These are phyloP conservation scores for Coemansia sp. DNA, from an alignment of 192 early-diverging fungal genomes.

Conservation along the genomic window DNA sequence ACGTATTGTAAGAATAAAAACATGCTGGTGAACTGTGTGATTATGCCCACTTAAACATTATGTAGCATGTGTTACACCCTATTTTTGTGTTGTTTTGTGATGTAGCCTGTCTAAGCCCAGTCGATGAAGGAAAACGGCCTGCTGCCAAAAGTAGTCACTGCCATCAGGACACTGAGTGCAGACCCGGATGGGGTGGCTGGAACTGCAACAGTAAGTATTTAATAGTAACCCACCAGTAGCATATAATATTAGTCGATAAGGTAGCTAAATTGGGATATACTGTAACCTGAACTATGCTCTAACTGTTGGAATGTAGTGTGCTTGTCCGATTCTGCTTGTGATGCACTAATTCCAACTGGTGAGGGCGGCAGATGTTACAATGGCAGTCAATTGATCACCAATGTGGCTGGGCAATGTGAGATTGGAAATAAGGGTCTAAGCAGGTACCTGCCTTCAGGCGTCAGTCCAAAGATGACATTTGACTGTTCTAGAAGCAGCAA, in stretches of 20 bases:
- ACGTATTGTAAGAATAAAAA: slow-evolving; percentile 9
- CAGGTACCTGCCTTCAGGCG: slow-evolving; percentile 56
- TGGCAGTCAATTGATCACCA: slow-evolving; percentile 66
- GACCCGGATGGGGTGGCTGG: slow-evolving; percentile 87
- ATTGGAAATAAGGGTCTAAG: slow-evolving; percentile 66
- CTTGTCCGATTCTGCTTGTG: slow-evolving; percentile 63
- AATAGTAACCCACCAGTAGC: not conserved
- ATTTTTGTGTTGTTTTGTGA: not conserved
- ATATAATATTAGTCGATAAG: not conserved
- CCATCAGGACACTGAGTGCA: slow-evolving; percentile 68
- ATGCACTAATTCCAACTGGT: slow-evolving; percentile 66
- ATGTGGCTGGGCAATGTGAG: slow-evolving; percentile 73
- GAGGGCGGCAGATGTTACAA: slow-evolving; percentile 75
- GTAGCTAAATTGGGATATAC: not conserved
- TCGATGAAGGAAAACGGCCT: slow-evolving; percentile 63
- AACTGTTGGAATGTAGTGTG: slow-evolving; percentile 53
- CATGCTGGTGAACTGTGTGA: not conserved
- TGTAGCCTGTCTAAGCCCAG: slow-evolving; percentile 73
- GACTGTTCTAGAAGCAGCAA: slow-evolving; percentile 61
- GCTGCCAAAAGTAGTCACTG: slow-evolving; percentile 56
- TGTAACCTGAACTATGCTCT: not conserved
- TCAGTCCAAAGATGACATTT: slow-evolving; percentile 78
- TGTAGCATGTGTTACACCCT: not conserved
- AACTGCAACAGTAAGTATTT: slow-evolving; percentile 78
- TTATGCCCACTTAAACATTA: not conserved